Conservation (phyloP, 2,329 filamentous ascomycete genomes). For the Paraphaeosphaeria minitans region DNA sequence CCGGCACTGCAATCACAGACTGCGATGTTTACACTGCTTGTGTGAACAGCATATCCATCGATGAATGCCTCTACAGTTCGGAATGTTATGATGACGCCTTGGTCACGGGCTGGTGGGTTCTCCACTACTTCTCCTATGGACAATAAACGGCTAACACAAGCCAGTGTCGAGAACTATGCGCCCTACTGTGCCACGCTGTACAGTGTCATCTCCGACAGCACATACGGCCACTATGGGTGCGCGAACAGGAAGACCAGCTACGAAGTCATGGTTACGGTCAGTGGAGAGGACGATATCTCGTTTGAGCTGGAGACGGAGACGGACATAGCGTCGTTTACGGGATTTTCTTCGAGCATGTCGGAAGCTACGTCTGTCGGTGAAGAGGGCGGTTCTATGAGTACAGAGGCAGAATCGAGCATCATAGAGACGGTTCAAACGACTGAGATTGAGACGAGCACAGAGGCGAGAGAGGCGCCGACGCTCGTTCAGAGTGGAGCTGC, state of each 20-base stretch:
- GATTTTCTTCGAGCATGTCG: background rate
- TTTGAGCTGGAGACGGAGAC: background rate
- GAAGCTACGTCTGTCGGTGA: background rate
- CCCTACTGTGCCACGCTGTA: constrained; percentile 17
- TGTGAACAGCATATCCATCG: constrained; percentile 11
- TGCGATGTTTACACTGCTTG: constrained; percentile 20
- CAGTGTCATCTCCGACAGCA: constrained; percentile 7
- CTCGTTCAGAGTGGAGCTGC: background rate
- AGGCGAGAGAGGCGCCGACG: background rate
- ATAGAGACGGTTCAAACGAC: background rate
- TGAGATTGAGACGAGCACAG: background rate
- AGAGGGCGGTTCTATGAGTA: background rate
- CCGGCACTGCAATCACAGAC: constrained; percentile 16
- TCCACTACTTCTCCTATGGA: background rate
- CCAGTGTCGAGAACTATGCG: background rate
- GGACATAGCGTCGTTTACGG: background rate
- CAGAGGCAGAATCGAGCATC: background rate
- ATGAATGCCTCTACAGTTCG: constrained; percentile 8
- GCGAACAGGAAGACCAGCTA: constrained; percentile 6
- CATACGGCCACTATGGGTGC: constrained; percentile 19
- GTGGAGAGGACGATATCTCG: background rate
- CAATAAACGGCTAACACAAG: background rate
- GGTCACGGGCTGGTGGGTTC: constrained; percentile 16
- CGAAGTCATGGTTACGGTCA: constrained; percentile 13
- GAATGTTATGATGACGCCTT: constrained; percentile 15